Evolutionary conservation across 2,329 filamentous ascomycete genomes (phyloP).

Genomic region (Fusarium pseudocircinatum): DNA sequence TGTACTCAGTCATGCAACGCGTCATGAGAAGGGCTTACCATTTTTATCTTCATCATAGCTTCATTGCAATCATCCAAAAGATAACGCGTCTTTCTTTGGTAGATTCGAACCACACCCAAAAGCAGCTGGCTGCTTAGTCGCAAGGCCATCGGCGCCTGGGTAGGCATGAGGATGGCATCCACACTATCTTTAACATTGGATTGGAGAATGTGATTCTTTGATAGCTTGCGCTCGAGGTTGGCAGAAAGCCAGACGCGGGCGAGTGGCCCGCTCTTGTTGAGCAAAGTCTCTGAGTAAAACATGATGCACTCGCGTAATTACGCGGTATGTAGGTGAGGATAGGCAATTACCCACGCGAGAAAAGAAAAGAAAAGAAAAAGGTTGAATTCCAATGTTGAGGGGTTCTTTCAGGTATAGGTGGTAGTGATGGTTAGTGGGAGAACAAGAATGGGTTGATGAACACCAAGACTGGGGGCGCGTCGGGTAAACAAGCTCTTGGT

Average conservation of each 20-base stretch:
- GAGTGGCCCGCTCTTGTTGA: slow-evolving; percentile 96
- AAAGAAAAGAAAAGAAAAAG: not conserved
- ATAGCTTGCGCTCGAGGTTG: slow-evolving; percentile 98
- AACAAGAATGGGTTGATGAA: slow-evolving; percentile 45
- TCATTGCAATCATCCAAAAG: slow-evolving; percentile 97
- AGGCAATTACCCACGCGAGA: slow-evolving; percentile 10
- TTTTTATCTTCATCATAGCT: slow-evolving; percentile 96
- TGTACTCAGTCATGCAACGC: not conserved
- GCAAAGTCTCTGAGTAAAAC: slow-evolving; percentile 97
- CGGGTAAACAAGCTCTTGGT: slow-evolving; percentile 48
- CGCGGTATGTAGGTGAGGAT: slow-evolving; percentile 43
- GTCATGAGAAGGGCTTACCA: slow-evolving; percentile 67
- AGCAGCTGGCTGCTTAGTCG: slow-evolving; percentile 93
- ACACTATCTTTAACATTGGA: slow-evolving; percentile 96
- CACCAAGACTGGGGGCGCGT: slow-evolving; percentile 46
- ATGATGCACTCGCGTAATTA: slow-evolving; percentile 63
- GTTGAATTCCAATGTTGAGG: slow-evolving; percentile 16
- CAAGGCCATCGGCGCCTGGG: slow-evolving; percentile 92
- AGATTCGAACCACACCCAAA: slow-evolving; percentile 95
- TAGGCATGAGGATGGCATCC: slow-evolving; percentile 91
- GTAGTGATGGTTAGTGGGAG: slow-evolving; percentile 19
- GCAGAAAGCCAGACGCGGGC: slow-evolving; percentile 98
- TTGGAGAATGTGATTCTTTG: slow-evolving; percentile 94
- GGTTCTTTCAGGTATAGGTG: slow-evolving; percentile 10
- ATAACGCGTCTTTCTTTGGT: slow-evolving; percentile 96